Conservation (phyloP, 495 filamentous ascomycete species). For the Sordaria brevicollis region DNA sequence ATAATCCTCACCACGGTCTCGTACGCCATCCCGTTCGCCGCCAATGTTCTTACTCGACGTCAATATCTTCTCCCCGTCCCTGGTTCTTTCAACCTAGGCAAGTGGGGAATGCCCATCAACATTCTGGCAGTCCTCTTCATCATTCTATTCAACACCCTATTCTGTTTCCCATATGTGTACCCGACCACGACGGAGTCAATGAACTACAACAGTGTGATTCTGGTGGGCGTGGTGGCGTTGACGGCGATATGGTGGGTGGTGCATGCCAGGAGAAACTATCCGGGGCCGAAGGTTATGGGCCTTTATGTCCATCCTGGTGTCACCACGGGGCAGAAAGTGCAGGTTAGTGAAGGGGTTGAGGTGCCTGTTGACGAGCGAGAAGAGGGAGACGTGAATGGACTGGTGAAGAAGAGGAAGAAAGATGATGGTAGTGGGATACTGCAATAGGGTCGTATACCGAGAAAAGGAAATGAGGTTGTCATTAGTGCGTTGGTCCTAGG, state of each 20-base stretch:
- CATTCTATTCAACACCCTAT: slow-evolving; percentile 57
- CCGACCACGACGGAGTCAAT: slow-evolving; percentile 50
- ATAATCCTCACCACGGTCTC: slow-evolving; percentile 63
- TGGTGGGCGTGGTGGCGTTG: slow-evolving; percentile 42
- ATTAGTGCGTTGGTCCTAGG: neutral
- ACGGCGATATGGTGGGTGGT: slow-evolving; percentile 57
- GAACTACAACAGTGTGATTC: slow-evolving; percentile 61
- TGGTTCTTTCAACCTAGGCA: slow-evolving; percentile 51
- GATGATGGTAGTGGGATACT: neutral
- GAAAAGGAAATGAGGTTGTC: neutral
- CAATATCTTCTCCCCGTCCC: slow-evolving; percentile 53
- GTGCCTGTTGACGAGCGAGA: neutral
- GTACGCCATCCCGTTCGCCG: slow-evolving; percentile 67
- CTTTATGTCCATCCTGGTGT: slow-evolving; percentile 34
- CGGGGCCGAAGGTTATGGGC: slow-evolving; percentile 45
- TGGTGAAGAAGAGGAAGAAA: neutral
- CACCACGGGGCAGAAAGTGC: neutral
- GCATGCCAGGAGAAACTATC: slow-evolving; percentile 44
- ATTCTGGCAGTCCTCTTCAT: slow-evolving; percentile 52
- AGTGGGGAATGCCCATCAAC: slow-evolving; percentile 51
- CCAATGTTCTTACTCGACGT: slow-evolving; percentile 57
- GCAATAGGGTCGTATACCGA: neutral
- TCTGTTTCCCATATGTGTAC: slow-evolving; percentile 56
- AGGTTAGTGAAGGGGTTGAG: neutral
- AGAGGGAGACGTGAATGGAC: neutral